A percentile compares a stretch with the other conserved stretches of the same genome.
Evolutionary conservation across 2,329 filamentous ascomycete genomes (phyloP).

Genomic region (Metarhizium robertsii): DNA sequence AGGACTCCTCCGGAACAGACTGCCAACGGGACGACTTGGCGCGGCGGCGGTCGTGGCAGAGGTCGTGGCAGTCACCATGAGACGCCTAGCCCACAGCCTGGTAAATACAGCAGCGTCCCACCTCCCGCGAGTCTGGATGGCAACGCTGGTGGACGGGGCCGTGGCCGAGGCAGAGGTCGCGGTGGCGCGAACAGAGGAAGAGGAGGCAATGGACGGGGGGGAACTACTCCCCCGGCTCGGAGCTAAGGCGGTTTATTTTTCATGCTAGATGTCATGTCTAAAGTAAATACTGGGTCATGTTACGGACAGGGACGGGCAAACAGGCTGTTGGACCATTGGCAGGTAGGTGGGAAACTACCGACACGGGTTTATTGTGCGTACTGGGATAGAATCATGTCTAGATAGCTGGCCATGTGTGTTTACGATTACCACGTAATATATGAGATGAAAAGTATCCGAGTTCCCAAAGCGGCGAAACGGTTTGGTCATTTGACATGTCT

Average conservation of each 20-base stretch:
- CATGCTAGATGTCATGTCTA: background rate
- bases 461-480: background rate
- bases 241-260: constrained; percentile 6
- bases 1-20: constrained; percentile 18
- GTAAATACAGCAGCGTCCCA: constrained; percentile 45
- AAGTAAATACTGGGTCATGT: background rate
- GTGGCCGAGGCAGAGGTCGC: constrained; percentile 29
- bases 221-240: constrained; percentile 6
- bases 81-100: constrained; percentile 14
- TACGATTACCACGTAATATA: background rate
- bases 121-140: constrained; percentile 49
- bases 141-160: constrained; percentile 28
- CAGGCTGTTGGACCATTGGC: background rate
- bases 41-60: constrained; percentile 21
- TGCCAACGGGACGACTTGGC: constrained; percentile 15
- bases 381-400: background rate
- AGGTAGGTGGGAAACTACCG: too few relatives aligned
- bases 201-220: constrained; percentile 16
- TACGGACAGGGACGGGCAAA: background rate
- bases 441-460: background rate
- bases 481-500: background rate
- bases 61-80: constrained; percentile 19
- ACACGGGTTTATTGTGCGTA: background rate
- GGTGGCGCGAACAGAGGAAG: constrained; percentile 25
- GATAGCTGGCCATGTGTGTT: background rate